Conservation (phyloP, 2,329 filamentous ascomycete genomes). For the Rhinocladiella similis region DNA sequence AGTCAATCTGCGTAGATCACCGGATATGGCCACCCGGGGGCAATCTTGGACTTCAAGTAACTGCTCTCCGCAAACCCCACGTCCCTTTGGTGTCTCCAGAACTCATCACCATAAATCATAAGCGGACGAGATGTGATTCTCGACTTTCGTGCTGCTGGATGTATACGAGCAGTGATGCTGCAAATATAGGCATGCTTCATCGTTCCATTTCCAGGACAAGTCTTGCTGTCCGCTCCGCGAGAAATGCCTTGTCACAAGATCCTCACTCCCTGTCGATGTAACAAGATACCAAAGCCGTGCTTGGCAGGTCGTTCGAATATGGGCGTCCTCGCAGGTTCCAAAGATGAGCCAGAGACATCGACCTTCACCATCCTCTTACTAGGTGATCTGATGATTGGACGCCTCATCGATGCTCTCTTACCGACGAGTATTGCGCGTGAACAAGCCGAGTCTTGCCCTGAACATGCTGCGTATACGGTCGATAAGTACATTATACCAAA, state of each 20-base stretch:
- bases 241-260: background rate
- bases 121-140: too few species aligned
- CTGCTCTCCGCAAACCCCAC: too few species aligned
- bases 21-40: too few species aligned
- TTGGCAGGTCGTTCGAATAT: background rate
- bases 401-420: constrained; percentile 43
- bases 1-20: too few species aligned
- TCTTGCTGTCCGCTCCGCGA: background rate
- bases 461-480: constrained; percentile 30
- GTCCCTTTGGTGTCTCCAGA: too few species aligned
- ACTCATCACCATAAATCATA: too few species aligned
- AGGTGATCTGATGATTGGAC: constrained; percentile 46
- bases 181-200: too few species aligned
- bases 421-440: constrained; percentile 22
- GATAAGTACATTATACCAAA: constrained; percentile 16
- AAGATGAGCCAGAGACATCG: background rate
- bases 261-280: background rate
- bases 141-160: too few species aligned
- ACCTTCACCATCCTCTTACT: constrained; percentile 35
- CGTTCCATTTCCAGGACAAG: background rate
- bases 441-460: constrained; percentile 33
- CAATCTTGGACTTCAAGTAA: too few species aligned
- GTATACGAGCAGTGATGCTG: too few species aligned
- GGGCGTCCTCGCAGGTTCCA: background rate
- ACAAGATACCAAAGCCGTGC: background rate